phyloP scores from a whole-genome alignment of 306 rosid genomes.

The Corylus americana region DNA sequence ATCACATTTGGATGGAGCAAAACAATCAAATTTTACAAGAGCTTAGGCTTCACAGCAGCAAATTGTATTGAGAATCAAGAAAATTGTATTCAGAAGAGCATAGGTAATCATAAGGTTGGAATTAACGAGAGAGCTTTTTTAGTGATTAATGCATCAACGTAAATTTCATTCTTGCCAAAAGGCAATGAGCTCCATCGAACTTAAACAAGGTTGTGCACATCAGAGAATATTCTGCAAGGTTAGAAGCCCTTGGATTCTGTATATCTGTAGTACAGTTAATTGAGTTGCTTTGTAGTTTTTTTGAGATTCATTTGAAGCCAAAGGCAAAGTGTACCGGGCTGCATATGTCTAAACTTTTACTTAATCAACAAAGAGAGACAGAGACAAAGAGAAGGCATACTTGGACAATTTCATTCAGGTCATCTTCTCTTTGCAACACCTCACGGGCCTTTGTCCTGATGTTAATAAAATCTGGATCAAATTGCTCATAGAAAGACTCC shows the following conservation, averaged over 20 bases:
- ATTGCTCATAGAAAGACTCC: slow-evolving; percentile 89
- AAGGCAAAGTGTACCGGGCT: background rate
- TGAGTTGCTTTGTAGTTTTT: background rate
- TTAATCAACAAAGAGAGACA: background rate
- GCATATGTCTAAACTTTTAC: background rate
- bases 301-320: too few species aligned
- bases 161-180: background rate
- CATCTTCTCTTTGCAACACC: slow-evolving; percentile 97
- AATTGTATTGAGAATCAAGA: too few species aligned
- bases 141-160: background rate
- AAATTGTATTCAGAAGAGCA: background rate
- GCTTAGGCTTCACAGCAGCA: background rate
- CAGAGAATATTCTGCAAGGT: background rate
- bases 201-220: background rate
- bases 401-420: slow-evolving; percentile 97
- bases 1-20: background rate
- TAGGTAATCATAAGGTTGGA: background rate
- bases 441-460: slow-evolving; percentile 99
- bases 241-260: background rate
- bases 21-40: background rate
- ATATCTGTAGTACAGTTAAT: background rate
- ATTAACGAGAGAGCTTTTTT: background rate
- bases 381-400: slow-evolving; percentile 41
- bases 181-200: background rate
- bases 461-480: slow-evolving; percentile 93